Conservation (phyloP, 2,329 filamentous ascomycete genomes). For the Ceratocystis alfenasii region DNA sequence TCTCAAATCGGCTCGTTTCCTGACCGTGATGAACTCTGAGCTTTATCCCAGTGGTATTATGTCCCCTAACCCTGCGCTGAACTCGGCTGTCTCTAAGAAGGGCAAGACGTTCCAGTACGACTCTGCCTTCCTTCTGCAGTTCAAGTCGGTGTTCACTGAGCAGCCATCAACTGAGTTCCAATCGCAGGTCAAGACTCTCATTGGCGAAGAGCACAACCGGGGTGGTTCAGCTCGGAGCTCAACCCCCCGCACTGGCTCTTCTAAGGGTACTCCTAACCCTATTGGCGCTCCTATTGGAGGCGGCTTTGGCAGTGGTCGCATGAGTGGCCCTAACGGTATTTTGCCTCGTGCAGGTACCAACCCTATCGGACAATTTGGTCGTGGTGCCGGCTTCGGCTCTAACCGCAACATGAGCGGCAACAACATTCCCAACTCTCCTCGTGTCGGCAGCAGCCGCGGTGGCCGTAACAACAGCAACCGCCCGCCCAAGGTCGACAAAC, state of each 20-base stretch:
- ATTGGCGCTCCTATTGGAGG: conserved; percentile 45
- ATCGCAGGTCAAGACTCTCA: conserved; percentile 70
- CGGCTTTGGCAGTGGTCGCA: conserved; percentile 20
- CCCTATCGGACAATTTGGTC: conserved; percentile 18
- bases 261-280: conserved; percentile 31
- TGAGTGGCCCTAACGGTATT: conserved; percentile 12
- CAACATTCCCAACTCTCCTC: conserved; percentile 57
- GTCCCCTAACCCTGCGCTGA: conserved; percentile 86
- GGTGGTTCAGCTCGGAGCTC: conserved; percentile 43
- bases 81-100: conserved; percentile 66
- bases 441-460: conserved; percentile 47
- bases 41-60: conserved; percentile 73
- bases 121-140: conserved; percentile 87
- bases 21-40: conserved; percentile 65
- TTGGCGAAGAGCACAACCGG: conserved; percentile 50
- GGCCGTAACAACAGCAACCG: conserved; percentile 48
- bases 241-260: conserved; percentile 44
- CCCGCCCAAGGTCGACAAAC: conserved; percentile 51
- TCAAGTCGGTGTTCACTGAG: conserved; percentile 91
- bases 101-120: conserved; percentile 85
- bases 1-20: conserved; percentile 79
- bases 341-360: conserved; percentile 18
- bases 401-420: conserved; percentile 39
- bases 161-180: conserved; percentile 93
- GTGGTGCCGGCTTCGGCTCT: conserved; percentile 45